These are phyloP conservation scores for Magnolia kwangsiensis DNA, from an alignment of 164 flowering plant species.

Conservation along the genomic window DNA sequence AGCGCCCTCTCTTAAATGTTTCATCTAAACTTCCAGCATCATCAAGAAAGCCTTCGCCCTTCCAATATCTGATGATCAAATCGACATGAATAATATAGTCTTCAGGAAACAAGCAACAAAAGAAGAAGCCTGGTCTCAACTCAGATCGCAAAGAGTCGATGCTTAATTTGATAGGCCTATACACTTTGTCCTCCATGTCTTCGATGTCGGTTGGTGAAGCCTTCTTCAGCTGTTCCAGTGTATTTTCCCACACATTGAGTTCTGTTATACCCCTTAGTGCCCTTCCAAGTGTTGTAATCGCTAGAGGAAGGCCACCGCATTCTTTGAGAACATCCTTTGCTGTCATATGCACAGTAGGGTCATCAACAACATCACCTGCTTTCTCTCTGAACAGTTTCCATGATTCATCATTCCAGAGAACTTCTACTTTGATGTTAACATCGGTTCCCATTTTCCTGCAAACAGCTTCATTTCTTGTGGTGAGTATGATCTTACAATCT, in stretches of 20 bases:
- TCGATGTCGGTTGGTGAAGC: not conserved
- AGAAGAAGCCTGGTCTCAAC: not conserved
- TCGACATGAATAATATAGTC: slow-evolving; percentile 5
- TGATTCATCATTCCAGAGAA: slow-evolving; percentile 18
- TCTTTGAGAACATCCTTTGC: slow-evolving; percentile 16
- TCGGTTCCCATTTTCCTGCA: slow-evolving; percentile 6
- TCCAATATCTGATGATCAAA: not conserved
- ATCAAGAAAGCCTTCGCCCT: not conserved
- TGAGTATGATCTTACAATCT: slow-evolving; percentile 13
- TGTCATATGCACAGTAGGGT: not conserved
- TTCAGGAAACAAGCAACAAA: slow-evolving; percentile 8
- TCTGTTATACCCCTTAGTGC: slow-evolving; percentile 20
- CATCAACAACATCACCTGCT: slow-evolving; percentile 5
- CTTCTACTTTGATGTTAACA: slow-evolving; percentile 10
- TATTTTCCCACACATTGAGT: slow-evolving; percentile 17
- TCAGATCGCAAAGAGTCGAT: slow-evolving; percentile 15
- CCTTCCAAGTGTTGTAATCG: slow-evolving; percentile 16
- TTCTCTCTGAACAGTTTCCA: slow-evolving; percentile 18
- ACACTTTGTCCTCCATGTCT: slow-evolving; percentile 9
- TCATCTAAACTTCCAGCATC: not conserved
- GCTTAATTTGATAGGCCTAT: slow-evolving; percentile 11
- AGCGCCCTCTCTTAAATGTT: not conserved
- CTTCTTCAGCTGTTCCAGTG: slow-evolving; percentile 3
- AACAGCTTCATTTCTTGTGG: not conserved
- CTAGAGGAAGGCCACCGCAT: slow-evolving; percentile 29